Evolutionary conservation across 2,329 filamentous ascomycete species (phyloP).

Genomic region (Thielaviopsis populi): DNA sequence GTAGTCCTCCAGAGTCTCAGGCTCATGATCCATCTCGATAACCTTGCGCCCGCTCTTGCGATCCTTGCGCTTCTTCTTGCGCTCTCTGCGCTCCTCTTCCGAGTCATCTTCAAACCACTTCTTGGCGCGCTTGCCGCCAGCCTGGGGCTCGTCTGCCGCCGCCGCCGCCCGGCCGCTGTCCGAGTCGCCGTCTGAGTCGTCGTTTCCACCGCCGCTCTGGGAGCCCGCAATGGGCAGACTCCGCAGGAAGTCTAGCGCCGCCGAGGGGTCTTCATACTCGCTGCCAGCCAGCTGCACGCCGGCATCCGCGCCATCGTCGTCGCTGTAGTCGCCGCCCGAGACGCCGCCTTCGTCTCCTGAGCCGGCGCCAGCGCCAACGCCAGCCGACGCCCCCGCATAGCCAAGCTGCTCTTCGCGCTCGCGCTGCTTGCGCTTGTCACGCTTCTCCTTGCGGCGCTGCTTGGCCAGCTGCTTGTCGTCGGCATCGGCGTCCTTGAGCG

Average conservation of each 20-base stretch:
- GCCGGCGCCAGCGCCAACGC: constrained; percentile 17
- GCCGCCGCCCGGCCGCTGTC: constrained; percentile 29
- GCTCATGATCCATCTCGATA: constrained; percentile 49
- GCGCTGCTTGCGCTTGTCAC: constrained; percentile 54
- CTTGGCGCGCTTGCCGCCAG: constrained; percentile 51
- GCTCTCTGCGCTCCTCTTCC: constrained; percentile 21
- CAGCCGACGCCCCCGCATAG: constrained; percentile 19
- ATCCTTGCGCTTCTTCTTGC: constrained; percentile 28
- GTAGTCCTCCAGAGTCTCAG: constrained; percentile 64
- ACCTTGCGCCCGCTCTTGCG: constrained; percentile 37
- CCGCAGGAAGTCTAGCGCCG: constrained; percentile 42
- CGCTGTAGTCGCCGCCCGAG: constrained; percentile 8
- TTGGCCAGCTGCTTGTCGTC: constrained; percentile 70
- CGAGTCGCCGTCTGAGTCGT: constrained; percentile 24
- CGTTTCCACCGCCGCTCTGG: constrained; percentile 20
- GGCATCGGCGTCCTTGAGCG: constrained; percentile 60
- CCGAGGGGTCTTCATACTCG: constrained; percentile 32
- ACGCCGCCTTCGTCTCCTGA: constrained; percentile 19
- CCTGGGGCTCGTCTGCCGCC: constrained; percentile 16
- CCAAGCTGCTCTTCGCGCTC: constrained; percentile 32
- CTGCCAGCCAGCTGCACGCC: constrained; percentile 24
- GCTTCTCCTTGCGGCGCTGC: constrained; percentile 63
- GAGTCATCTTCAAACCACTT: constrained; percentile 58
- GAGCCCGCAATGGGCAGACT: constrained; percentile 38
- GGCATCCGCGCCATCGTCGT: constrained; percentile 9